A percentile compares a stretch with the other conserved stretches of the same genome.
These are phyloP conservation scores for Leishmania martiniquensis DNA, from an alignment of 208 protist species.

Conservation along the genomic window DNA sequence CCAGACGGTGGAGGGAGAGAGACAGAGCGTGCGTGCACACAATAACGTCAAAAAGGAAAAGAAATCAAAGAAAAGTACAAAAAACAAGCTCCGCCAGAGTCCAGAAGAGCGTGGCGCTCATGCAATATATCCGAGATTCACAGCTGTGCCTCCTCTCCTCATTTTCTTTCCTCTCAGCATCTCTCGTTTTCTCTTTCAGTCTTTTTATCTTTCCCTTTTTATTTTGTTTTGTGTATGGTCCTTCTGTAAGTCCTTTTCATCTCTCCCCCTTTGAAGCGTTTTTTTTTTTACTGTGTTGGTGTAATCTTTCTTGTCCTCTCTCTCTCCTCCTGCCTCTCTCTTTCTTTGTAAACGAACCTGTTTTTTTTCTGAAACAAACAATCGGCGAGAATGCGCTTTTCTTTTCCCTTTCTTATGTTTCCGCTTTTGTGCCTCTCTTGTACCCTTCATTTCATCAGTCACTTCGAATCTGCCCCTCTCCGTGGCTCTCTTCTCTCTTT, in stretches of 20 bases:
- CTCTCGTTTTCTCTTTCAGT: not conserved
- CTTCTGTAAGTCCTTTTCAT: conserved; percentile 26
- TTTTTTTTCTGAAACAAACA: too few relatives aligned
- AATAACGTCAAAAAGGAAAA: not conserved
- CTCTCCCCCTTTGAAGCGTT: conserved; percentile 7
- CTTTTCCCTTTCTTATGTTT: too few relatives aligned
- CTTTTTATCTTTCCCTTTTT: not conserved
- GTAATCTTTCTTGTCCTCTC: not conserved
- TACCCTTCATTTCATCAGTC: too few relatives aligned
- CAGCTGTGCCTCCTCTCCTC: not conserved
- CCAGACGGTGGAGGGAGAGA: not conserved
- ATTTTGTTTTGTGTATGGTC: conserved; percentile 15
- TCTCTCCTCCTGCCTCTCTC: not conserved
- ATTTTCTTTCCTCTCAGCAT: not conserved
- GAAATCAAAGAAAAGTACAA: not conserved
- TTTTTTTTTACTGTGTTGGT: not conserved
- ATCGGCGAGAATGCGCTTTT: too few relatives aligned
- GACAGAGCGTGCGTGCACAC: not conserved
- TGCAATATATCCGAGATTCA: not conserved
- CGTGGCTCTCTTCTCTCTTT: too few relatives aligned
- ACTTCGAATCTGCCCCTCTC: too few relatives aligned
- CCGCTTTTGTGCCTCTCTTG: too few relatives aligned
- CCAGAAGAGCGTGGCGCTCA: not conserved
- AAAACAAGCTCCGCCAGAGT: not conserved
- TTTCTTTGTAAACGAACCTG: too few relatives aligned